Conservation (phyloP, 768 basidiomycete genomes). For the Tylopilus subfusipes region DNA sequence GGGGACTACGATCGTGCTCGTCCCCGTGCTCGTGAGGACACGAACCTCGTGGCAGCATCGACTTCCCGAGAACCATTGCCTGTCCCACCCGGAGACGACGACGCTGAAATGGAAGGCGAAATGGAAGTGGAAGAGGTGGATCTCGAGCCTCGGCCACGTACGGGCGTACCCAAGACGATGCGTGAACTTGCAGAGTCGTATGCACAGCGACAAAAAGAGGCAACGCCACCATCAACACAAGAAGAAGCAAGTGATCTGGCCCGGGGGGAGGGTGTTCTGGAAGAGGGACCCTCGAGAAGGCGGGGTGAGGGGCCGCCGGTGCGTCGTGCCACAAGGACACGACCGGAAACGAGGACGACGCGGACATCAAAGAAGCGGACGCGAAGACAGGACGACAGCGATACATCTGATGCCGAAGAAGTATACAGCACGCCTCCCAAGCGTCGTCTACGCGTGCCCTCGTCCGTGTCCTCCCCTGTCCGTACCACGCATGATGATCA, state of each 20-base stretch:
- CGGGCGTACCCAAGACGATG: conserved; percentile 55
- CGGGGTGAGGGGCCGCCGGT: conserved; percentile 6
- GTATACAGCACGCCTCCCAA: conserved; percentile 24
- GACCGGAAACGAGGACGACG: conserved; percentile 5
- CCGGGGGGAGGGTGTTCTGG: background rate
- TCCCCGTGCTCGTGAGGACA: background rate
- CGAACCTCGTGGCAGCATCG: background rate
- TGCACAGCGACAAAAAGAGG: conserved; percentile 3
- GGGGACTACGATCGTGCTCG: background rate
- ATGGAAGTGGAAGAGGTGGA: conserved; percentile 18
- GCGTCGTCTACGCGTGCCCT: conserved; percentile 29
- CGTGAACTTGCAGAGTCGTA: conserved; percentile 52
- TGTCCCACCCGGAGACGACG: conserved; percentile 8
- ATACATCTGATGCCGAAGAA: conserved; percentile 21
- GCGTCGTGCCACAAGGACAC: conserved; percentile 7
- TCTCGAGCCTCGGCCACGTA: conserved; percentile 11
- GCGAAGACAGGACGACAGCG: conserved; percentile 24
- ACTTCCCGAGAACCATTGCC: conserved; percentile 5
- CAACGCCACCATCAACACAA: conserved; percentile 20
- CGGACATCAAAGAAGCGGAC: conserved; percentile 25
- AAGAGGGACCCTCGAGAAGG: conserved; percentile 2
- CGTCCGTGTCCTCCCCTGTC: background rate
- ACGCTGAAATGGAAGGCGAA: conserved; percentile 1
- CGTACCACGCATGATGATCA: background rate
- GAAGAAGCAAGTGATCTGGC: conserved; percentile 4